These are phyloP conservation scores for Saksenaea vasiformis DNA, from an alignment of 371 early-diverging fungal genomes.

Conservation along the genomic window DNA sequence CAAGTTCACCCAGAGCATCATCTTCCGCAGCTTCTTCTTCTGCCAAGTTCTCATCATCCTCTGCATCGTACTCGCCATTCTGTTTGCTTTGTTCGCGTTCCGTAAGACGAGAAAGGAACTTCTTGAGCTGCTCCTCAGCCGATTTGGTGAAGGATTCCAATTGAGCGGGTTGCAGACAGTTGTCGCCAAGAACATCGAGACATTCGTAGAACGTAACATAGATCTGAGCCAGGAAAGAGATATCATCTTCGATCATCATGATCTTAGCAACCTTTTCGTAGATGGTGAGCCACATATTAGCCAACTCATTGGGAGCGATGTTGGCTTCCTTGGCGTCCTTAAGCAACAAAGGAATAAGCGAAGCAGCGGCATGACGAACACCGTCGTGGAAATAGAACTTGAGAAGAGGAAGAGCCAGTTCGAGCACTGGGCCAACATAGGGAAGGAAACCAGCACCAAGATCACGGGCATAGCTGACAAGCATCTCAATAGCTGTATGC, in stretches of 20 bases:
- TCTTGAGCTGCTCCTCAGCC: constrained; percentile 69
- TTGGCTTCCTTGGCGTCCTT: constrained; percentile 60
- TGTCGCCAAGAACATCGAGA: constrained; percentile 67
- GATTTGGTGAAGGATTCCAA: constrained; percentile 68
- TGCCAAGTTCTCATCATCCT: constrained; percentile 81
- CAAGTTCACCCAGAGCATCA: constrained; percentile 75
- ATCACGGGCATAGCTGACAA: constrained; percentile 91
- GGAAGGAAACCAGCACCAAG: constrained; percentile 87
- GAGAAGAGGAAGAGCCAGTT: constrained; percentile 85
- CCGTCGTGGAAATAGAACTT: constrained; percentile 97
- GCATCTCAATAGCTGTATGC: constrained; percentile 96
- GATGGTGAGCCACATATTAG: constrained; percentile 66
- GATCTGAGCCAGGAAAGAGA: constrained; percentile 74
- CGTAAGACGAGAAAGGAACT: constrained; percentile 69
- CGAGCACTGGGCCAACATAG: constrained; percentile 80
- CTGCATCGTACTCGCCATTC: constrained; percentile 83
- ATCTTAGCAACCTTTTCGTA: constrained; percentile 70
- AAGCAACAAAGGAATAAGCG: constrained; percentile 81
- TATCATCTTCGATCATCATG: constrained; percentile 76
- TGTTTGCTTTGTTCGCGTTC: constrained; percentile 72
- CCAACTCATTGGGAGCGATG: constrained; percentile 40
- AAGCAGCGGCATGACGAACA: constrained; percentile 88
- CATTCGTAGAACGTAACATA: constrained; percentile 77
- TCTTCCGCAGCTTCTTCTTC: constrained; percentile 87
- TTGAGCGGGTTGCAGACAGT: constrained; percentile 63